Percentiles rank a stretch among this genome's conserved stretches.
phyloP scores from a whole-genome alignment of 352 stramenopile genomes.

The Aphanomyces invadans region DNA sequence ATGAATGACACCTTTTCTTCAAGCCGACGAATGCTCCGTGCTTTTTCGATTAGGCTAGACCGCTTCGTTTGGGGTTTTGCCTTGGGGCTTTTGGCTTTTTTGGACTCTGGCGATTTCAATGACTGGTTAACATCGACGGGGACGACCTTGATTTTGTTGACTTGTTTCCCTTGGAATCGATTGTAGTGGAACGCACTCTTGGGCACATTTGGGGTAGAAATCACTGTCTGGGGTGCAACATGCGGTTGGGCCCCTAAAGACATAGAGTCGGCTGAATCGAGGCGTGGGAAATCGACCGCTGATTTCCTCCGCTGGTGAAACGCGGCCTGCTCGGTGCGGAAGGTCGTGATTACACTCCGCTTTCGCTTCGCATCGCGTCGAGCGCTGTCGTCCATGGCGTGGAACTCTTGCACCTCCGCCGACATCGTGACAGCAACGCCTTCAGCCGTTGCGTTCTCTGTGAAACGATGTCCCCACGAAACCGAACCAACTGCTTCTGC shows the following conservation, averaged over 20 bases:
- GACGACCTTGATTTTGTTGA: constrained; percentile 11
- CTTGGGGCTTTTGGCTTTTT: neutral
- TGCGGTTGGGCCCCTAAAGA: no score
- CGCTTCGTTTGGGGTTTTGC: constrained; percentile 1
- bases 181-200: neutral
- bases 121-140: neutral
- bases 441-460: no score
- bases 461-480: no score
- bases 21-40: constrained; percentile 18
- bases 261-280: no score
- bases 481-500: no score
- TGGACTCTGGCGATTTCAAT: neutral
- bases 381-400: neutral
- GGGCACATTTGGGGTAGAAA: no score
- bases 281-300: neutral
- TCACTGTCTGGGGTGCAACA: no score
- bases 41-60: constrained; percentile 5
- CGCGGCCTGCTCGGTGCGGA: constrained; percentile 5
- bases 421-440: neutral
- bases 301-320: neutral
- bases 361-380: neutral
- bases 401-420: neutral
- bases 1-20: constrained; percentile 21
- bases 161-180: neutral
- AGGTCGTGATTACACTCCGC: constrained; percentile 19